Conservation (phyloP, 2,329 filamentous ascomycete genomes). For the Ophiostoma himal-ulmi region DNA sequence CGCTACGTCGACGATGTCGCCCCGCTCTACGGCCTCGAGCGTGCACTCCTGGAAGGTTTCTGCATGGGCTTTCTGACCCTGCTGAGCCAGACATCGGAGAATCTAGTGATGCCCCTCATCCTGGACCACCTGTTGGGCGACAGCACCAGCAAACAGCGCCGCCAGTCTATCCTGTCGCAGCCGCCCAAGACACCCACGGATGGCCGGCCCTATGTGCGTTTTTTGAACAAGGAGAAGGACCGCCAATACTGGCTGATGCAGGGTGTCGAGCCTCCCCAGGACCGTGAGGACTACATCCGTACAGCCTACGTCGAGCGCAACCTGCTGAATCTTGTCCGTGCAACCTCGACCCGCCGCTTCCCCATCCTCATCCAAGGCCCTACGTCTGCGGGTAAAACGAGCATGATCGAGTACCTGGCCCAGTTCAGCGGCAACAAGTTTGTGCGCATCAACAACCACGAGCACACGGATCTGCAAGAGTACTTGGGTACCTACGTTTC, state of each 20-base stretch:
- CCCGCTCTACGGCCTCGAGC: constrained; percentile 73
- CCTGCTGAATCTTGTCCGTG: constrained; percentile 86
- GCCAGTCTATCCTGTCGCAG: constrained; percentile 68
- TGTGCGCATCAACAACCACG: constrained; percentile 98
- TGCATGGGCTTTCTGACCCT: constrained; percentile 97
- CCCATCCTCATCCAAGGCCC: constrained; percentile 94
- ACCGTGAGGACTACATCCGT: constrained; percentile 88
- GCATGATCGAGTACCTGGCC: constrained; percentile 99
- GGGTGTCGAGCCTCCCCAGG: constrained; percentile 59
- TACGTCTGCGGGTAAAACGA: constrained; percentile 95
- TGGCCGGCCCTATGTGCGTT: constrained; percentile 71
- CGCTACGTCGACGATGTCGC: constrained; percentile 83
- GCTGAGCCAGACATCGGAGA: constrained; percentile 74
- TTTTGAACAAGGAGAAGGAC: constrained; percentile 55
- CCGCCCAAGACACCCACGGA: constrained; percentile 72
- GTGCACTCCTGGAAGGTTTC: constrained; percentile 90
- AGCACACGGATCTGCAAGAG: constrained; percentile 96
- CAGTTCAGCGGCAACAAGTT: constrained; percentile 95
- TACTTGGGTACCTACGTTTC: constrained; percentile 95
- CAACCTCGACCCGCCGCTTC: constrained; percentile 84
- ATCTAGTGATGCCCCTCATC: constrained; percentile 70
- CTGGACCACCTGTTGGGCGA: constrained; percentile 71
- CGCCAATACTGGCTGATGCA: constrained; percentile 86
- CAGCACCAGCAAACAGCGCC: constrained; percentile 42
- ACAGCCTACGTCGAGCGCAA: constrained; percentile 94